These are phyloP conservation scores for Zychaea mexicana DNA, from an alignment of 371 early-diverging fungal species.

Conservation along the genomic window DNA sequence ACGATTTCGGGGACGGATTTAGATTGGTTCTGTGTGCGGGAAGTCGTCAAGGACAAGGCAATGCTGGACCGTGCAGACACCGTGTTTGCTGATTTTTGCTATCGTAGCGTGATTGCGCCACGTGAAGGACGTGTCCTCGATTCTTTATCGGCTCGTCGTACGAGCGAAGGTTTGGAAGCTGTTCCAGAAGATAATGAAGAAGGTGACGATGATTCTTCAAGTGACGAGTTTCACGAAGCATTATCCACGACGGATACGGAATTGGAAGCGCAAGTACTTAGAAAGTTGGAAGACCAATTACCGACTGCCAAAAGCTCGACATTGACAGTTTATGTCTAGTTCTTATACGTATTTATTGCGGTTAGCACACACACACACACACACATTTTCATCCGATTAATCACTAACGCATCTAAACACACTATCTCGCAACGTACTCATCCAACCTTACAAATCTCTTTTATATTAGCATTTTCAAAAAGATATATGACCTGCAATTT, in stretches of 20 bases:
- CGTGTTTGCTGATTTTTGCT: slow-evolving; percentile 40
- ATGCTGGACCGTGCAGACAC: slow-evolving; percentile 33
- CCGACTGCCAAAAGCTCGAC: slow-evolving; percentile 9
- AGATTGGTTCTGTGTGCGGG: slow-evolving; percentile 49
- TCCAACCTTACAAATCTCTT: too few species aligned
- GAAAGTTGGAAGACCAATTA: slow-evolving; percentile 12
- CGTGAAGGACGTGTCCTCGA: slow-evolving; percentile 20
- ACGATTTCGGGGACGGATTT: too few species aligned
- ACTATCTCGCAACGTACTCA: too few species aligned
- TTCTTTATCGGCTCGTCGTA: slow-evolving; percentile 14
- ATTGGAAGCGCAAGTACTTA: slow-evolving; percentile 13
- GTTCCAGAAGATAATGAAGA: slow-evolving; percentile 38
- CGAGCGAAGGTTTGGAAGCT: slow-evolving; percentile 33
- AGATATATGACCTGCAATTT: too few species aligned
- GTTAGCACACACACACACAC: too few species aligned
- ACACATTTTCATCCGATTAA: too few species aligned
- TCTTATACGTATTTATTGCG: too few species aligned
- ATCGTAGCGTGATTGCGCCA: slow-evolving; percentile 24
- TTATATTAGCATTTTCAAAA: too few species aligned
- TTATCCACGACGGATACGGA: slow-evolving; percentile 17
- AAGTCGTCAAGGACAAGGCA: slow-evolving; percentile 43
- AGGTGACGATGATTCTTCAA: slow-evolving; percentile 11
- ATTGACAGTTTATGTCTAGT: slow-evolving; percentile 11
- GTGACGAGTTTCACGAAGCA: slow-evolving; percentile 19
- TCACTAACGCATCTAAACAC: too few species aligned